Conservation (phyloP, 2,329 filamentous ascomycete genomes). For the Neofusicoccum sp. region DNA sequence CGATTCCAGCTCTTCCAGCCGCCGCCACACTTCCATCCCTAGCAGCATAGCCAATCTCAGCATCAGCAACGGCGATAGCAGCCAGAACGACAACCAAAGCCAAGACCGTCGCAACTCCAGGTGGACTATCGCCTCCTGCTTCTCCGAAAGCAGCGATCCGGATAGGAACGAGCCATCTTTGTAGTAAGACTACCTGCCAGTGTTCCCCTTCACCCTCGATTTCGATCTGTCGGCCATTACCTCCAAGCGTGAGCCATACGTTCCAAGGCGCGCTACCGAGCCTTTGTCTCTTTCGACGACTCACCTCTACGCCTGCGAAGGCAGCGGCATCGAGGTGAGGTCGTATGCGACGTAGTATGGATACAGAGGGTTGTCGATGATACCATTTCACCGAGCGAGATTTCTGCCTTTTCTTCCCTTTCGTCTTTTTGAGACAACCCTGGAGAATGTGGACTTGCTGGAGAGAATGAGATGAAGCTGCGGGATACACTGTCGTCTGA, state of each 20-base stretch:
- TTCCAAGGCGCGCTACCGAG: constrained; percentile 11
- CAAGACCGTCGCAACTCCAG: constrained; percentile 4
- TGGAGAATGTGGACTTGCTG: neutral
- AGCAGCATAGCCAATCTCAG: constrained; percentile 22
- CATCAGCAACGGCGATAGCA: neutral
- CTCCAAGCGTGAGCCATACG: constrained; percentile 1
- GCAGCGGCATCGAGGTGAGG: neutral
- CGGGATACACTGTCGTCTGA: neutral
- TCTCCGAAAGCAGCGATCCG: constrained; percentile 4
- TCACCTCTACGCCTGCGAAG: neutral
- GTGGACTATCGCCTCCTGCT: constrained; percentile 8
- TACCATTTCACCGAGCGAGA: neutral
- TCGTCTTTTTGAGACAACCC: neutral
- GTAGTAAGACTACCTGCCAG: neutral
- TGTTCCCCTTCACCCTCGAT: neutral
- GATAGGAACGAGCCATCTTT: neutral
- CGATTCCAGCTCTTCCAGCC: constrained; percentile 24
- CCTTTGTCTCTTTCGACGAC: neutral
- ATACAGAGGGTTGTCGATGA: neutral
- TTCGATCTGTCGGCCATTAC: constrained; percentile 1
- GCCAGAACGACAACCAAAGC: neutral
- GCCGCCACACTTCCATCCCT: constrained; percentile 22
- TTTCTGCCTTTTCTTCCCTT: neutral
- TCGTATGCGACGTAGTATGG: constrained; percentile 4
- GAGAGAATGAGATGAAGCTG: neutral